phyloP scores from a whole-genome alignment of 257 asterid genomes.

The Jacaranda mimosifolia region DNA sequence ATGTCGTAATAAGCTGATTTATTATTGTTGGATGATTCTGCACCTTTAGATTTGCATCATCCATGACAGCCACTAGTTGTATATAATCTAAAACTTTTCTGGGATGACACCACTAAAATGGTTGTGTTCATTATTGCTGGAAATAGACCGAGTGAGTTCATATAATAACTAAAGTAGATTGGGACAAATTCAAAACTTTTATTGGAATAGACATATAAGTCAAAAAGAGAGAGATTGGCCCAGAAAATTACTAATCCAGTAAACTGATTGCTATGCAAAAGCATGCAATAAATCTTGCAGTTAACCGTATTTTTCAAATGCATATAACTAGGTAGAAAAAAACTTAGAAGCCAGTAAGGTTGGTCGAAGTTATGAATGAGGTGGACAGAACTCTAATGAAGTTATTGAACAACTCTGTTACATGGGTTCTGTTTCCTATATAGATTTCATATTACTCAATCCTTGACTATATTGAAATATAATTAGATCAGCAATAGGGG shows the following conservation, averaged over 20 bases:
- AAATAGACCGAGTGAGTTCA: conserved; percentile 32
- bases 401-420: conserved; percentile 47
- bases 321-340: conserved; percentile 7
- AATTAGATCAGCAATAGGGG: too few relatives aligned
- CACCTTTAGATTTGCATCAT: too few relatives aligned
- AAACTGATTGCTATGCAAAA: conserved; percentile 74
- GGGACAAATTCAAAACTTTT: not conserved
- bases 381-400: conserved; percentile 87
- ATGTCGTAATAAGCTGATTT: too few relatives aligned
- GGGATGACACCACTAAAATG: conserved; percentile 97
- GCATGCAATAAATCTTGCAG: conserved; percentile 56
- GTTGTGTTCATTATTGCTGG: conserved; percentile 90
- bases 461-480: too few relatives aligned
- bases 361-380: conserved; percentile 67
- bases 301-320: conserved; percentile 23
- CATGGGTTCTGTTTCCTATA: too few relatives aligned
- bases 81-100: conserved; percentile 67
- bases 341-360: conserved; percentile 77
- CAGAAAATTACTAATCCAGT: conserved; percentile 85
- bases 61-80: conserved; percentile 16
- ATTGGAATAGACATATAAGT: conserved; percentile 60
- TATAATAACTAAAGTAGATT: conserved; percentile 30
- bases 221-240: conserved; percentile 72
- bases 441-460: too few relatives aligned
- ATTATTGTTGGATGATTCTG: too few relatives aligned